phyloP scores from a whole-genome alignment of 1,284 basidiomycete species.

The Ustilago hordei region DNA sequence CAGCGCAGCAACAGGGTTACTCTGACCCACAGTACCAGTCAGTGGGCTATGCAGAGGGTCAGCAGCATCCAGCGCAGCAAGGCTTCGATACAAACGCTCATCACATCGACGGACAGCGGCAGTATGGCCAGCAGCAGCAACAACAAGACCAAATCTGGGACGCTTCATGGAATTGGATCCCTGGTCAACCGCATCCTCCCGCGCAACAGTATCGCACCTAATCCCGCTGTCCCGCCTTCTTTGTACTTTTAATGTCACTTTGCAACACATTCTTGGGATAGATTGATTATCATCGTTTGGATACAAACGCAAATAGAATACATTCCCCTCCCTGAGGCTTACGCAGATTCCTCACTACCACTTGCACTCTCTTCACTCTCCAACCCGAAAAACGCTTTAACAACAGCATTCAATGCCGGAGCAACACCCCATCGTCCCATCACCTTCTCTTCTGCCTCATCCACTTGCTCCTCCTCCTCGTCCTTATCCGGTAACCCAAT shows the following conservation, averaged over 20 bases:
- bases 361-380: constrained; percentile 6
- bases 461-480: constrained; percentile 13
- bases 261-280: too few relatives aligned
- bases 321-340: not conserved
- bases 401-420: constrained; percentile 10
- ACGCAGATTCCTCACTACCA: not conserved
- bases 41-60: not conserved
- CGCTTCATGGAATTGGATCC: constrained; percentile 28
- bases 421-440: constrained; percentile 30
- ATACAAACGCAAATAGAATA: not conserved
- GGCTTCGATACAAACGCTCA: not conserved
- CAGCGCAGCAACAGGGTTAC: constrained; percentile 5
- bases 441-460: not conserved
- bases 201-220: constrained; percentile 20
- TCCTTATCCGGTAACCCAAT: constrained; percentile 18
- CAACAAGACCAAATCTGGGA: constrained; percentile 17
- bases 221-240: not conserved
- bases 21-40: constrained; percentile 9
- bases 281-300: too few relatives aligned
- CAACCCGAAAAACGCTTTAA: constrained; percentile 37
- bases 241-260: not conserved
- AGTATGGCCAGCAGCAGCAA: not conserved
- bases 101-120: not conserved
- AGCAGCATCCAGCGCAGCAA: not conserved
- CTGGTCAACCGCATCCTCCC: constrained; percentile 10